Evolutionary conservation across 106 monocot genomes (phyloP).

Genomic region (Allium sativum): DNA sequence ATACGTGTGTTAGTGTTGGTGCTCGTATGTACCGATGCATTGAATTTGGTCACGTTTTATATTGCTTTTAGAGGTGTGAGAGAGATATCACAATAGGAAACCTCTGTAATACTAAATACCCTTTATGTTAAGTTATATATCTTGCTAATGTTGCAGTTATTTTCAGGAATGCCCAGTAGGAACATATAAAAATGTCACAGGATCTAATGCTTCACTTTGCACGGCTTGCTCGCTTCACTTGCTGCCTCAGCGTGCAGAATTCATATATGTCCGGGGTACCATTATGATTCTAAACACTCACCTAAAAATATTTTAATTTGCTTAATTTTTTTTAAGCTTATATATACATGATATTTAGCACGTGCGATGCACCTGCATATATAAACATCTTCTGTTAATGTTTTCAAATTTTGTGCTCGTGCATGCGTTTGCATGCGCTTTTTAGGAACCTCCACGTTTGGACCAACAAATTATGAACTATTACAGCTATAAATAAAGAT

Average conservation of each 20-base stretch:
- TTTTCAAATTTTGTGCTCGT: too few species aligned
- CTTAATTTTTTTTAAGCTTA: neutral
- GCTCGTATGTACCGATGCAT: neutral
- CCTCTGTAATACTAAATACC: neutral
- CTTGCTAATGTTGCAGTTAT: slow-evolving; percentile 1
- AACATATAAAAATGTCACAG: slow-evolving; percentile 77
- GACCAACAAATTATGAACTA: too few species aligned
- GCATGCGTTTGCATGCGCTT: too few species aligned
- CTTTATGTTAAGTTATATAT: neutral
- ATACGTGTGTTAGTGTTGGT: neutral
- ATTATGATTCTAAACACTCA: too few species aligned
- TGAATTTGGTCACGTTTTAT: slow-evolving; percentile 1
- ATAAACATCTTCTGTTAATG: too few species aligned
- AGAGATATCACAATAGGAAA: neutral
- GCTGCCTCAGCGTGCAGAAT: slow-evolving; percentile 70
- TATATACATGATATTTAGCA: too few species aligned
- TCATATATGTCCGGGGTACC: slow-evolving; percentile 84
- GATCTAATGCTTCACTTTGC: slow-evolving; percentile 74
- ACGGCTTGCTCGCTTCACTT: slow-evolving; percentile 43
- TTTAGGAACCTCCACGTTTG: too few species aligned
- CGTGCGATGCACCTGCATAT: too few species aligned
- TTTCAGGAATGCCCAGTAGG: slow-evolving; percentile 91
- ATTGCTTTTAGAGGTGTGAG: neutral
- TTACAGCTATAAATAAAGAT: too few species aligned
- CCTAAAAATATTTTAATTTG: slow-evolving; percentile 6